Evolutionary conservation across 208 protist species (phyloP).

Genomic region (Naegleria lovaniensis): DNA sequence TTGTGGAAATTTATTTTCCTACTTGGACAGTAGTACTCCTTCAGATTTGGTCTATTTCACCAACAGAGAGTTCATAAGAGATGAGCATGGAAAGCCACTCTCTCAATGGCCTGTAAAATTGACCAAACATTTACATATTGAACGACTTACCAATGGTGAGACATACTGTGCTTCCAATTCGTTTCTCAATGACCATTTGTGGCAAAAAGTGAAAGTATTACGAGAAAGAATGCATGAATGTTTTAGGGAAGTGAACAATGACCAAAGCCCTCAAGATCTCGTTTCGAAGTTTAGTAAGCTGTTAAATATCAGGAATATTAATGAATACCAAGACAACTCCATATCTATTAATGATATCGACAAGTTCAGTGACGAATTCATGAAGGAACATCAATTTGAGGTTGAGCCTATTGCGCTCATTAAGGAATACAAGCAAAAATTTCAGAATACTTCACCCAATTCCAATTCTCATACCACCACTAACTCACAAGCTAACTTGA

Average conservation of each 20-base stretch:
- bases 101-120: background rate
- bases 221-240: background rate
- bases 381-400: background rate
- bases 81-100: background rate
- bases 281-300: background rate
- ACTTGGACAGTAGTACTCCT: background rate
- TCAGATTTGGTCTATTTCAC: background rate
- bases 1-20: background rate
- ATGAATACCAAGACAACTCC: background rate
- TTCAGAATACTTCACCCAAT: background rate
- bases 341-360: background rate
- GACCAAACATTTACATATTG: background rate
- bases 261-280: background rate
- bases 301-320: background rate
- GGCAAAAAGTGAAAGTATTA: background rate
- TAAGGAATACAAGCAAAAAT: background rate
- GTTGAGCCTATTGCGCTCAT: background rate
- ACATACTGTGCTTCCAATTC: background rate
- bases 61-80: background rate
- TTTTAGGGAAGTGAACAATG: background rate
- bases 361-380: background rate
- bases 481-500: background rate
- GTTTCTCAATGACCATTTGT: background rate
- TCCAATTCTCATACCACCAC: background rate
- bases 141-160: background rate